phyloP scores from a whole-genome alignment of 2,329 filamentous ascomycete species.

The Hymenoscyphus repandus region DNA sequence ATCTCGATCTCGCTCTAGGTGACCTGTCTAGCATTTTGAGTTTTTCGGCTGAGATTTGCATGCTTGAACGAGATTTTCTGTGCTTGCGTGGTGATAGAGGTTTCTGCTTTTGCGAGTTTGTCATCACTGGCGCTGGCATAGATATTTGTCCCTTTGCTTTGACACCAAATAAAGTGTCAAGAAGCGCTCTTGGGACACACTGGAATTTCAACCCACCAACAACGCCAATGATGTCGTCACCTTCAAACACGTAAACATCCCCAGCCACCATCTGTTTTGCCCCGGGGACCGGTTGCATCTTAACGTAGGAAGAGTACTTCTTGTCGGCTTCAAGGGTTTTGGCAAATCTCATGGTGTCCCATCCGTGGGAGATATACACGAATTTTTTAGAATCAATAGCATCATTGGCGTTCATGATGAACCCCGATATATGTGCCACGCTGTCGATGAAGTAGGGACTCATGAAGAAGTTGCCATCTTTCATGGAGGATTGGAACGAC shows the following conservation, averaged over 20 bases:
- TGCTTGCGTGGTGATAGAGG: slow-evolving; percentile 1
- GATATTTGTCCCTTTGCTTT: slow-evolving; percentile 41
- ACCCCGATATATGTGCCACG: slow-evolving; percentile 51
- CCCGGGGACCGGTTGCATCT: slow-evolving; percentile 39
- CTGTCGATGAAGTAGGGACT: slow-evolving; percentile 54
- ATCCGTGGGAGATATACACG: slow-evolving; percentile 54
- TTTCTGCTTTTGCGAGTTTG: slow-evolving; percentile 39
- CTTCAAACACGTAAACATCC: slow-evolving; percentile 35
- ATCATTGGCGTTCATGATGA: slow-evolving; percentile 51
- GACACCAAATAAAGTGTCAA: slow-evolving; percentile 43
- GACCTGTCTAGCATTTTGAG: neutral
- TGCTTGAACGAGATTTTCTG: neutral
- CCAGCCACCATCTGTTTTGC: slow-evolving; percentile 29
- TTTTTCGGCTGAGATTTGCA: neutral
- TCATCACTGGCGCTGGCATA: slow-evolving; percentile 44
- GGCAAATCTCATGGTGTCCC: slow-evolving; percentile 43
- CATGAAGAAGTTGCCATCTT: slow-evolving; percentile 48
- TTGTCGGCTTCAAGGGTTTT: slow-evolving; percentile 39
- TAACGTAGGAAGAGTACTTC: slow-evolving; percentile 31
- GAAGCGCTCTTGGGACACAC: slow-evolving; percentile 33
- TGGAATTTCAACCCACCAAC: slow-evolving; percentile 35
- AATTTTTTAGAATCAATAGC: slow-evolving; percentile 37
- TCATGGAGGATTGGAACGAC: slow-evolving; percentile 40
- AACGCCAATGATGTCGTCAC: slow-evolving; percentile 31
- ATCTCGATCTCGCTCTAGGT: slow-evolving; percentile 25